Evolutionary conservation across 2,329 filamentous ascomycete genomes (phyloP).

Genomic region (Colletotrichum tanaceti): DNA sequence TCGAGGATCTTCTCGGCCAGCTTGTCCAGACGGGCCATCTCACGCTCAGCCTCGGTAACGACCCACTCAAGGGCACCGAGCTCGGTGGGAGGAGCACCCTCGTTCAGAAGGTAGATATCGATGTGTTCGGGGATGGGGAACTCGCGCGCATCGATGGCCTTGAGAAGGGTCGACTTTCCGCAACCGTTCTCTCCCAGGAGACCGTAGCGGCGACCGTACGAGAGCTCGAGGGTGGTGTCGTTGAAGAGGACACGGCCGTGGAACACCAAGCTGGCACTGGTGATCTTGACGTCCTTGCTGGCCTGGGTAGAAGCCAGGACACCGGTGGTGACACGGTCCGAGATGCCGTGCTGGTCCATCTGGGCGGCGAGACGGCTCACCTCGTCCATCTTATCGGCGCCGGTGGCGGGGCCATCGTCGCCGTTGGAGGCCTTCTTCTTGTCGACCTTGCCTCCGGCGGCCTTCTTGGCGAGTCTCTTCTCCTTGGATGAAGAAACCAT

Average conservation of each 20-base stretch:
- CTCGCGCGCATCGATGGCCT: conserved; percentile 92
- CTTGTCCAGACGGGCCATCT: conserved; percentile 90
- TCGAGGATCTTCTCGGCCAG: conserved; percentile 91
- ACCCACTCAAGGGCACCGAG: conserved; percentile 97
- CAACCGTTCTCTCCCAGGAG: conserved; percentile 98
- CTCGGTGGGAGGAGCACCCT: conserved; percentile 91
- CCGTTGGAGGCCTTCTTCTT: conserved; percentile 79
- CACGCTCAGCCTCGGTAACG: conserved; percentile 90
- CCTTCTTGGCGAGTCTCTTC: conserved; percentile 78
- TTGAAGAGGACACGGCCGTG: conserved; percentile 96
- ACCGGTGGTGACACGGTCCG: conserved; percentile 97
- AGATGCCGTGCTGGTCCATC: conserved; percentile 95
- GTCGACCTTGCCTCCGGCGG: conserved; percentile 72
- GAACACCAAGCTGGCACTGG: conserved; percentile 92
- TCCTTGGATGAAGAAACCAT: conserved; percentile 77
- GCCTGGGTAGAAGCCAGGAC: conserved; percentile 86
- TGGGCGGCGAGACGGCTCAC: conserved; percentile 90
- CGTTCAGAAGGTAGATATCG: conserved; percentile 98
- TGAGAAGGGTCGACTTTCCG: conserved; percentile 97
- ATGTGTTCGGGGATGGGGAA: conserved; percentile 96
- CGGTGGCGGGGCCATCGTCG: conserved; percentile 79
- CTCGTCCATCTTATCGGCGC: conserved; percentile 78
- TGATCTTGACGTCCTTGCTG: conserved; percentile 97
- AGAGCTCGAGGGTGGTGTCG: conserved; percentile 93
- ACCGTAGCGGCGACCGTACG: conserved; percentile 92